Conservation (phyloP, 805 yeast genomes). For the Huiozyma naganishii region DNA sequence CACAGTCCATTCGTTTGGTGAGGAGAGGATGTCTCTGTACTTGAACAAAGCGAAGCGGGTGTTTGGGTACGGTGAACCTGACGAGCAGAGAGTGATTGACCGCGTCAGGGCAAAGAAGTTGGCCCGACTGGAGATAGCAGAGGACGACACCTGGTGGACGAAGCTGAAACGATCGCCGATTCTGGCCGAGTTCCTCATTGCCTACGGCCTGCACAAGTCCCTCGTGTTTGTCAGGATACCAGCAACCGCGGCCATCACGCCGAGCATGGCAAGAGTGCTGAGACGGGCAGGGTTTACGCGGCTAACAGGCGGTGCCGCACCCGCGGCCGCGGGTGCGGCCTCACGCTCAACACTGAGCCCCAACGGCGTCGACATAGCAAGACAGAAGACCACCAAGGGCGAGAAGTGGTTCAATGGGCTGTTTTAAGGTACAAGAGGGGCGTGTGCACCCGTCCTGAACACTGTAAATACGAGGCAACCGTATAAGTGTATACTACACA, state of each 20-base stretch:
- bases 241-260: conserved; percentile 84
- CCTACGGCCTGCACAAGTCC: conserved; percentile 88
- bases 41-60: conserved; percentile 49
- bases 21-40: conserved; percentile 60
- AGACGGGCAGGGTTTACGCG: conserved; percentile 69
- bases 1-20: conserved; percentile 79
- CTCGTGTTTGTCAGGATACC: conserved; percentile 79
- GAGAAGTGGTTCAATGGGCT: conserved; percentile 27
- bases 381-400: conserved; percentile 27
- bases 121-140: conserved; percentile 11
- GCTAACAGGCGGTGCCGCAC: conserved; percentile 17
- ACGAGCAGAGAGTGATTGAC: conserved; percentile 29
- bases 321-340: background rate
- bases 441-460: background rate
- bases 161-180: conserved; percentile 32
- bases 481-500: too few relatives aligned
- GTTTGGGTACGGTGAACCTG: conserved; percentile 51
- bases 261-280: conserved; percentile 54
- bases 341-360: conserved; percentile 17
- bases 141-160: conserved; percentile 19
- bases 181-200: conserved; percentile 78
- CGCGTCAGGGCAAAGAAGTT: conserved; percentile 28
- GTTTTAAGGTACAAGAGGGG: conserved; percentile 10
- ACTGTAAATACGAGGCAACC: too few relatives aligned
- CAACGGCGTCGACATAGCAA: conserved; percentile 28